A percentile compares a stretch with the other conserved stretches of the same genome.
phyloP scores from a whole-genome alignment of 2,329 filamentous ascomycete genomes.

The Elsinoe necatrix region DNA sequence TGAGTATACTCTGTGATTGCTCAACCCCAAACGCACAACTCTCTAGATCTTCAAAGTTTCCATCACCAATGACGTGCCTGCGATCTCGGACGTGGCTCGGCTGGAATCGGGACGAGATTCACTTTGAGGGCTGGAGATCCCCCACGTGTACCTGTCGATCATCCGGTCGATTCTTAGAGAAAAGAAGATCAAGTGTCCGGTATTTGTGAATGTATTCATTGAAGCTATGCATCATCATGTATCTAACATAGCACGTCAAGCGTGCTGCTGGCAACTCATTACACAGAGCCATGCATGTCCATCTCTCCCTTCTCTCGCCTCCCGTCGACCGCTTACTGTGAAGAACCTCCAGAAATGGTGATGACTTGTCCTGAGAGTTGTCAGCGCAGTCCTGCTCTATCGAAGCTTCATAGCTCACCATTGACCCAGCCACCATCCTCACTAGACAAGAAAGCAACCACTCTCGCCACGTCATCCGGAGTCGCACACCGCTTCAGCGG shows the following conservation, averaged over 20 bases:
- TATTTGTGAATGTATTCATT: background rate
- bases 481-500: constrained; percentile 42
- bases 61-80: constrained; percentile 5
- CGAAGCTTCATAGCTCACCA: constrained; percentile 21
- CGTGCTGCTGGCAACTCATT: background rate
- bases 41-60: background rate
- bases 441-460: constrained; percentile 33
- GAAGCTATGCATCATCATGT: background rate
- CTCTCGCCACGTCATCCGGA: constrained; percentile 37
- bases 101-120: constrained; percentile 1
- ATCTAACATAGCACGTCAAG: background rate
- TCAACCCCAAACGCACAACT: background rate
- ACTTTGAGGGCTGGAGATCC: background rate
- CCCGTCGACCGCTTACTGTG: constrained; percentile 24
- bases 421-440: constrained; percentile 36
- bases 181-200: background rate
- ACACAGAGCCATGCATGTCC: background rate
- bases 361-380: constrained; percentile 32
- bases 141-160: constrained; percentile 10
- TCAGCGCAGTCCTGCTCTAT: constrained; percentile 17
- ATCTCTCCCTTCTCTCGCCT: background rate
- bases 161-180: background rate
- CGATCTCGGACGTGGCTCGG: constrained; percentile 12
- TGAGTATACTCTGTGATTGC: background rate
- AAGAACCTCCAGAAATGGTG: constrained; percentile 36